Evolutionary conservation across 2,329 filamentous ascomycete genomes (phyloP), one percentile per base, ranked within the genome.

Genomic region (Diaporthe helianthi): DNA sequence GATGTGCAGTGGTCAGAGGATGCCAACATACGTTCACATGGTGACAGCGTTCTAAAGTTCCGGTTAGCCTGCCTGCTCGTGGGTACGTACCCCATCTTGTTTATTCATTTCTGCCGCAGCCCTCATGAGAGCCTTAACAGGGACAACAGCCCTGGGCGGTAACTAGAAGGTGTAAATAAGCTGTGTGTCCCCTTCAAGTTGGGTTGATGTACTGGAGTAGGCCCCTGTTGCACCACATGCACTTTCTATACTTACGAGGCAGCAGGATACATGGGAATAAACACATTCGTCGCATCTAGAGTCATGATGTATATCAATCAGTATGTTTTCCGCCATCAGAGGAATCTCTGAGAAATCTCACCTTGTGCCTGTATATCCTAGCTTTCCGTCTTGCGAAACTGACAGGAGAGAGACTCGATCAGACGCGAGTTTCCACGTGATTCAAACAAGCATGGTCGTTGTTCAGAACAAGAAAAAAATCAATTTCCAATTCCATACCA

Each of bases 101-200:
- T 55, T 52, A 2, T 63, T 46, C n/a, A 63, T 41, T 15, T 71
- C 69, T 22, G 51, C 60, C 17, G 61, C 53, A 41, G 67, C 61
- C 44, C 46, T 66, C 19, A 66, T 26, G 22, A 71, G 69, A 29
- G 53, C 52, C 47, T 36, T 58, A 17, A 71, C 69, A 22, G 69
- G 33, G 4, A 24, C 31, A 4, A 53, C 46, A 6, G 66, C 69
- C 26, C 65, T 47, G 15, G 61, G 22, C 10, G 67, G 67, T 66
- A 71, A 63, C 67, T 71, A n/a, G 13, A 10, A 5, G 1, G 4
- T 1, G 9, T 24, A 10, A 8, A 52, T 44, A 10, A 63, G 36
- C 3, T 10, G n/a, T 12, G 17, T n/a, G 24, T 33, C 29, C 33
- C 33, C 4, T 13, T n/a, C n/a, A n/a, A n/a, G n/a, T n/a, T 0